These are phyloP conservation scores for Cyclostephanos tholiformis DNA, from an alignment of 108 stramenopile species.

Conservation along the genomic window DNA sequence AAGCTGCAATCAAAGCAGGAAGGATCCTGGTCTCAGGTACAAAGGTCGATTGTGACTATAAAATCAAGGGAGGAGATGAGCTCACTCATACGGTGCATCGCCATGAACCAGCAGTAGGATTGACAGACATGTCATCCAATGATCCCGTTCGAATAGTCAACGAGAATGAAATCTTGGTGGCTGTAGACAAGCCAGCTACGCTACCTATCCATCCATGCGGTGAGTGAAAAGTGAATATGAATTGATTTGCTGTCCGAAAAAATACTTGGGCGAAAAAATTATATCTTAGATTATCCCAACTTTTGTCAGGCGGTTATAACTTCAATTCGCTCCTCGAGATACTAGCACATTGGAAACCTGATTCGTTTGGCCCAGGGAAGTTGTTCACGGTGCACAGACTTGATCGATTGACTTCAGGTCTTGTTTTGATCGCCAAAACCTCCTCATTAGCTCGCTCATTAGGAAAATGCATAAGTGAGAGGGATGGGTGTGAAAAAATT, in stretches of 20 bases:
- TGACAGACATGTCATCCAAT: slow-evolving; percentile 30
- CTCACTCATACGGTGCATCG: slow-evolving; percentile 81
- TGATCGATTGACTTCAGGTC: slow-evolving; percentile 81
- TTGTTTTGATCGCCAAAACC: slow-evolving; percentile 73
- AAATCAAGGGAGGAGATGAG: slow-evolving; percentile 64
- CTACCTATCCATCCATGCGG: slow-evolving; percentile 94
- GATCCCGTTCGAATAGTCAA: slow-evolving; percentile 57
- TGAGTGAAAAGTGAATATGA: background rate
- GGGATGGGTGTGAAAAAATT: slow-evolving; percentile 69
- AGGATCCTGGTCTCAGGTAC: slow-evolving; percentile 73
- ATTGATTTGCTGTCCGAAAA: background rate
- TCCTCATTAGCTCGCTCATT: slow-evolving; percentile 59
- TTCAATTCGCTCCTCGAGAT: slow-evolving; percentile 79
- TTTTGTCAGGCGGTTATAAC: slow-evolving; percentile 68
- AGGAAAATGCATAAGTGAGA: slow-evolving; percentile 67
- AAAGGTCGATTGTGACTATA: slow-evolving; percentile 56
- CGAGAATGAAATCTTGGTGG: slow-evolving; percentile 64
- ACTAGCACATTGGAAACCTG: slow-evolving; percentile 52
- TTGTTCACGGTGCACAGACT: slow-evolving; percentile 77
- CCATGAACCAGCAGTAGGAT: slow-evolving; percentile 85
- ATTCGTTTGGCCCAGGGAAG: slow-evolving; percentile 44
- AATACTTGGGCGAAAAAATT: background rate
- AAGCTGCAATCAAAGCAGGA: slow-evolving; percentile 71
- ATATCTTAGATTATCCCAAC: background rate
- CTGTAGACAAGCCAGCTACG: slow-evolving; percentile 91